Base-by-base conservation (phyloP, 2,329 filamentous ascomycete genomes). In the Trichoderma asperellum region DNA sequence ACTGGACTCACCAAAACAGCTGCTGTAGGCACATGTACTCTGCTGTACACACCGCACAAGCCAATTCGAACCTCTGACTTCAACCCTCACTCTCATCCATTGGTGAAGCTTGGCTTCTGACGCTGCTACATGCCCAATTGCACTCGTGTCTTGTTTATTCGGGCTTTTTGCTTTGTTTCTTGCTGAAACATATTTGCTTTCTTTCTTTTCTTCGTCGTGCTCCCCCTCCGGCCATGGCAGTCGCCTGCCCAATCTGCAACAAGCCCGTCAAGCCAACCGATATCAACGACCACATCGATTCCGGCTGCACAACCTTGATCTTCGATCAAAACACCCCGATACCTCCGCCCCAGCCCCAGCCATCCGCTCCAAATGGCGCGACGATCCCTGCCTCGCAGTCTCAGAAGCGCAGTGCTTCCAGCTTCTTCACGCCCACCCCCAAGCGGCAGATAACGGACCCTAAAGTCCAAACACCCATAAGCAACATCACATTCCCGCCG, bases 241-340 rank as follows among this genome's bases (percentile, higher is more conserved):
- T 96, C 74, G 87, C 88, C 75, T 97, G 94, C 77, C 94, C 94
- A 18, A 92, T 94, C 73, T 97, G 94, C 83, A 85, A 87, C 76
- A 91, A 91, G 75, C 83, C 85, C 68, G 92, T 96, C 75, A 90
- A 88, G 73, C 82, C 90, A 73, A 82, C 83, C 76, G 87, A 91
- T 73, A 98, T 98, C 84, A 98, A 98, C 81, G 86, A 86, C 73
- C 95, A 98, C 80, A 89, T 98, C 77, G 96, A 98, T 81, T 95
- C 93, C 35, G 87, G 87, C 72, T 98, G 95, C 82, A 80, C 87
- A 70, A 85, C 83, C 43, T 90, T 90, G 77, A 79, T 96, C 72
- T 82, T 91, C 77, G 87, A 89, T 70, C 62, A 60, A 11, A 76
- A 77, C 34, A 76, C 72, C 58, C 79, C 75, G 8, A 43, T 10